Conservation (phyloP, 208 protist species). For the Acanthamoeba lenticulata region DNA sequence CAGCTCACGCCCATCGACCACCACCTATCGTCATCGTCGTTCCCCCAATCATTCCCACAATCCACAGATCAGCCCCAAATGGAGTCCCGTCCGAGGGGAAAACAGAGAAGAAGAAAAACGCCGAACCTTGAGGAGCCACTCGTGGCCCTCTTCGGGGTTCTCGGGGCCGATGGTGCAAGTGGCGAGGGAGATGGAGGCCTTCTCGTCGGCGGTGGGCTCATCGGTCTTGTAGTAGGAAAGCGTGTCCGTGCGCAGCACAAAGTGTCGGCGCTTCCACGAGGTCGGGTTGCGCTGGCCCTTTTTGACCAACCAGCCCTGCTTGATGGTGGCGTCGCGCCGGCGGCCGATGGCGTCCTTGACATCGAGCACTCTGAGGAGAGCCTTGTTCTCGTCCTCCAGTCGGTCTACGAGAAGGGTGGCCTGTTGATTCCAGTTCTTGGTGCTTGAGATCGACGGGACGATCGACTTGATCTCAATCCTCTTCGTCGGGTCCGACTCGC, state of each 20-base stretch:
- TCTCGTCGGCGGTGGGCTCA: slow-evolving; percentile 13
- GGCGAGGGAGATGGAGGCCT: slow-evolving; percentile 41
- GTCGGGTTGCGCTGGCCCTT: not conserved
- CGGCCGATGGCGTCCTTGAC: slow-evolving; percentile 1
- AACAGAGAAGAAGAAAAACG: not conserved
- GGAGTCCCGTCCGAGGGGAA: not conserved
- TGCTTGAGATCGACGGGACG: not conserved
- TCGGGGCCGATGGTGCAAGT: not conserved
- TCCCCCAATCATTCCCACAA: not conserved
- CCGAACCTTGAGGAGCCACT: not conserved
- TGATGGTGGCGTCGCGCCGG: not conserved
- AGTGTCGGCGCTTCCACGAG: slow-evolving; percentile 1
- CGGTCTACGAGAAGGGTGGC: not conserved
- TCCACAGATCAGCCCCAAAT: not conserved
- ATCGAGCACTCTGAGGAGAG: not conserved
- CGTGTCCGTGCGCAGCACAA: slow-evolving; percentile 12
- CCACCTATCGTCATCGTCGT: not conserved
- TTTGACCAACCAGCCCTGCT: slow-evolving; percentile 39
- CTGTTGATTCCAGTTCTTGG: slow-evolving; percentile 16
- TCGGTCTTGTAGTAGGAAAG: slow-evolving; percentile 51
- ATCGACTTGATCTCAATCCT: slow-evolving; percentile 31
- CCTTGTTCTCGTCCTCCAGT: slow-evolving; percentile 32
- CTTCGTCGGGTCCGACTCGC: not conserved
- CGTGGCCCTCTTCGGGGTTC: not conserved
- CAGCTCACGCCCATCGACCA: not conserved